Percentiles rank a stretch among this genome's conserved stretches.
Evolutionary conservation across 2,329 filamentous ascomycete species (phyloP).

Genomic region (Teratosphaeria pseudoeucalypti): DNA sequence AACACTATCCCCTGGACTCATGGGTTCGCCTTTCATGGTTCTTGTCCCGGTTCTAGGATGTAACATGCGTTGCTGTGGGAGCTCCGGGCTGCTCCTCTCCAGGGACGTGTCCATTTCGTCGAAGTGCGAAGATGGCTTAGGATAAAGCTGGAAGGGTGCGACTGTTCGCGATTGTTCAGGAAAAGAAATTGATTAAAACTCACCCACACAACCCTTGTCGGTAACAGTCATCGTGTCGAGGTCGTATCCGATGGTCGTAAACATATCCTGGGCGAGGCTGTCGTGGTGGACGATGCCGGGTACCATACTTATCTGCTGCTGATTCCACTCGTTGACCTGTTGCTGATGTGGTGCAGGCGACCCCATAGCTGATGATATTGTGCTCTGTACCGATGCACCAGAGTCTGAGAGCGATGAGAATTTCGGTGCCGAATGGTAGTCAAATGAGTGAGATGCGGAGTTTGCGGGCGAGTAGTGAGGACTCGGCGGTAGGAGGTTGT

Average conservation of each 20-base stretch:
- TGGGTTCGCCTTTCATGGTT: background rate
- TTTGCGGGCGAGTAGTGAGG: slow-evolving; percentile 33
- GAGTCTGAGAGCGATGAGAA: slow-evolving; percentile 42
- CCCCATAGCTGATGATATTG: slow-evolving; percentile 40
- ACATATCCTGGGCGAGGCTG: slow-evolving; percentile 42
- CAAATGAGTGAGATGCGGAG: slow-evolving; percentile 37
- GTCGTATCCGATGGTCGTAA: slow-evolving; percentile 47
- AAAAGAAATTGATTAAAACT: slow-evolving; percentile 31
- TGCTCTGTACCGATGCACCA: slow-evolving; percentile 37
- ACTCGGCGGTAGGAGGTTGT: slow-evolving; percentile 26
- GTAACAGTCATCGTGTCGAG: slow-evolving; percentile 38
- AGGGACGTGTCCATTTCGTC: background rate
- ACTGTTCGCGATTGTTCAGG: slow-evolving; percentile 10
- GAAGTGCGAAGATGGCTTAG: slow-evolving; percentile 2
- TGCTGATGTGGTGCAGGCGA: slow-evolving; percentile 50
- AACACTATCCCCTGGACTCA: slow-evolving; percentile 9
- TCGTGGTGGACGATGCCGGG: slow-evolving; percentile 53
- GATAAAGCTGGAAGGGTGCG: slow-evolving; percentile 12
- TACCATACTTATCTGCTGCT: slow-evolving; percentile 38
- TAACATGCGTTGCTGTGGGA: background rate
- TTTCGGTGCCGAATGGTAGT: slow-evolving; percentile 34
- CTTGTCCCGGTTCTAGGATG: background rate
- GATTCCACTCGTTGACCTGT: slow-evolving; percentile 48
- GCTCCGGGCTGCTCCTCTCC: background rate
- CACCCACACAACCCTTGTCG: slow-evolving; percentile 41